Conservation (phyloP, 2,329 filamentous ascomycete genomes). For the Dactylella cylindrospora region DNA sequence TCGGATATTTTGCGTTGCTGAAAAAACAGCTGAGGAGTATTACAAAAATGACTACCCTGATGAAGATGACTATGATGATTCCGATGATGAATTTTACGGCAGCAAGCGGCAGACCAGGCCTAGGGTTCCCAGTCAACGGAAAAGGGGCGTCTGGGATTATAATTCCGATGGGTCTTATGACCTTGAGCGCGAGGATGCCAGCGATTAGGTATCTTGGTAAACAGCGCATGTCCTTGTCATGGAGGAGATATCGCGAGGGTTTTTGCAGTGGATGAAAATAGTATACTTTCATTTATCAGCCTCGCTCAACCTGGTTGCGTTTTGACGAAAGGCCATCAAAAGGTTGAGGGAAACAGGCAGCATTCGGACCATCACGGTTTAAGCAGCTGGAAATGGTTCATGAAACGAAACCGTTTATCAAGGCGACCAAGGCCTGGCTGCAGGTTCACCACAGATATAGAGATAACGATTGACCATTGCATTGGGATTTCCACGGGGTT, state of each 20-base stretch:
- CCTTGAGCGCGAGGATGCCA: conserved; percentile 37
- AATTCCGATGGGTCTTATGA: conserved; percentile 41
- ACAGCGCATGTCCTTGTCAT: too few species aligned
- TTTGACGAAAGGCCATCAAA: too few species aligned
- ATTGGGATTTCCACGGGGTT: too few species aligned
- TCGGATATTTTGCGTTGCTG: background rate
- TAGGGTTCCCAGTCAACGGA: conserved; percentile 37
- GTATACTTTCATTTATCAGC: too few species aligned
- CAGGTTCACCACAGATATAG: too few species aligned
- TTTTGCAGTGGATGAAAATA: too few species aligned
- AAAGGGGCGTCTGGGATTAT: conserved; percentile 41
- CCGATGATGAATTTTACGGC: conserved; percentile 43
- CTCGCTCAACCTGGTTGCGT: too few species aligned
- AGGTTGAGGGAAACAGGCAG: too few species aligned
- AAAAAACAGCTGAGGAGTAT: conserved; percentile 48
- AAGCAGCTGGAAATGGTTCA: conserved; percentile 24
- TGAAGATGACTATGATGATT: conserved; percentile 46
- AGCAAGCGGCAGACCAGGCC: conserved; percentile 19
- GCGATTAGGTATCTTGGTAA: conserved; percentile 35
- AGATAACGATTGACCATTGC: too few species aligned
- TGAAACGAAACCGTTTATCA: conserved; percentile 8
- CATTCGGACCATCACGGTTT: conserved; percentile 15
- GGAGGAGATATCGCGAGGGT: too few species aligned
- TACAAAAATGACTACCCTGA: conserved; percentile 49
- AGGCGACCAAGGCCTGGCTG: too few species aligned